Evolutionary conservation across 176 grass and related monocot species (phyloP).

Genomic region (Hordeum marinum): DNA sequence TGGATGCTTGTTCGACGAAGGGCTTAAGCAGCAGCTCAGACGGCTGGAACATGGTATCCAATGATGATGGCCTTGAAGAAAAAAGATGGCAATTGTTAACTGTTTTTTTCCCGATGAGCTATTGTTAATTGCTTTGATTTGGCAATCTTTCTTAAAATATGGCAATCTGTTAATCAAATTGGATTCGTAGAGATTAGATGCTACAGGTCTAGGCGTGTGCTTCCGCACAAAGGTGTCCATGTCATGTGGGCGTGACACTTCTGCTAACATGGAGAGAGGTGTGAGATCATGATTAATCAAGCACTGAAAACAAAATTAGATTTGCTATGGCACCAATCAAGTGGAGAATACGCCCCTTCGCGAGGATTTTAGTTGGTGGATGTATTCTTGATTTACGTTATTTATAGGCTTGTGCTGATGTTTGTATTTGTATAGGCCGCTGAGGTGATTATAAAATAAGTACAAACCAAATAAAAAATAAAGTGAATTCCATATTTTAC

Average conservation of each 20-base stretch:
- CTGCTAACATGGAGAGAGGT: neutral
- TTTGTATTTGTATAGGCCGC: too few relatives aligned
- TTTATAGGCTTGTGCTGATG: too few relatives aligned
- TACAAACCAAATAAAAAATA: too few relatives aligned
- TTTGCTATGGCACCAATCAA: neutral
- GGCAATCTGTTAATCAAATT: conserved; percentile 31
- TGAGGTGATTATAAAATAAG: too few relatives aligned
- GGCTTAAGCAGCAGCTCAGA: conserved; percentile 4
- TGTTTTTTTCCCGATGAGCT: neutral
- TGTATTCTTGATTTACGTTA: too few relatives aligned
- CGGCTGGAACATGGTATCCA: conserved; percentile 13
- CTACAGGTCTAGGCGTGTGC: conserved; percentile 26
- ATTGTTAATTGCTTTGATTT: conserved; percentile 25
- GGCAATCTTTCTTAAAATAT: neutral
- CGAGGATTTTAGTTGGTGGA: neutral
- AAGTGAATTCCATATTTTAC: too few relatives aligned
- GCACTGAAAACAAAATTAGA: neutral
- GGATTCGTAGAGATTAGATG: conserved; percentile 36
- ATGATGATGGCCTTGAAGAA: conserved; percentile 35
- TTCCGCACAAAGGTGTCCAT: neutral
- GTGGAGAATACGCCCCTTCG: neutral
- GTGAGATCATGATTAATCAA: neutral
- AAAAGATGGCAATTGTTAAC: conserved; percentile 22
- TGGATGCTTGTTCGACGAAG: conserved; percentile 17
- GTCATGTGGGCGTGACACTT: neutral